A percentile compares a stretch with the other conserved stretches of the same genome.
Conservation (phyloP, 441 rosid species). For the Populus hybrid region DNA sequence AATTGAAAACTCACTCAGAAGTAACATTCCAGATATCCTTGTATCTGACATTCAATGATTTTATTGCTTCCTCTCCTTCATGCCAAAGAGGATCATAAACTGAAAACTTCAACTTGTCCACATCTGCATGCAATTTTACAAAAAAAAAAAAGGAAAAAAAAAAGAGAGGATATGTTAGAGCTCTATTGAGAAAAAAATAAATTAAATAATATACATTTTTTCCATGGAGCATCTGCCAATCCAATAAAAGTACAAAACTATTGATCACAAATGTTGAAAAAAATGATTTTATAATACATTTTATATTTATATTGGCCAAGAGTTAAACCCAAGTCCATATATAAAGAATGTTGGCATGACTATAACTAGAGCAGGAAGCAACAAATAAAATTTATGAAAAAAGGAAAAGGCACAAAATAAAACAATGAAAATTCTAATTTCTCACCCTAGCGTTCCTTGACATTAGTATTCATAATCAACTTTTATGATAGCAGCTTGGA, state of each 20-base stretch:
- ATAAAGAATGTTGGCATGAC: too few species aligned
- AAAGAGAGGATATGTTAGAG: not conserved
- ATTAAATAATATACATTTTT: not conserved
- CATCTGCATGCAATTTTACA: slow-evolving; percentile 27
- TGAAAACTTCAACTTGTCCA: slow-evolving; percentile 43
- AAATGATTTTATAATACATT: too few species aligned
- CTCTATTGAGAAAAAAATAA: not conserved
- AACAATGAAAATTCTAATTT: not conserved
- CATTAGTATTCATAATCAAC: not conserved
- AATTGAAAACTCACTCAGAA: slow-evolving; percentile 11
- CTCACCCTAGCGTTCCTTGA: not conserved
- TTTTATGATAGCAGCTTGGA: not conserved
- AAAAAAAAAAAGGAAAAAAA: too few species aligned
- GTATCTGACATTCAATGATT: slow-evolving; percentile 51
- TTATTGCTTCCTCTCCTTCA: slow-evolving; percentile 46
- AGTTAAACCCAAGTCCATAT: too few species aligned
- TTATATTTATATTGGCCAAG: too few species aligned
- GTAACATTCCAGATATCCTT: slow-evolving; percentile 41
- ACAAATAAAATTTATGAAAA: too few species aligned
- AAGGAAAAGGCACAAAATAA: too few species aligned
- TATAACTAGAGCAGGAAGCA: too few species aligned
- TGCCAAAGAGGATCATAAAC: slow-evolving; percentile 52
- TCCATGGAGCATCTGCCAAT: not conserved
- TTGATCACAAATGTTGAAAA: too few species aligned
- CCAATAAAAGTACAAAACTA: too few species aligned